Evolutionary conservation across 2,329 filamentous ascomycete species (phyloP).

Genomic region (Aureobasidium sp.): DNA sequence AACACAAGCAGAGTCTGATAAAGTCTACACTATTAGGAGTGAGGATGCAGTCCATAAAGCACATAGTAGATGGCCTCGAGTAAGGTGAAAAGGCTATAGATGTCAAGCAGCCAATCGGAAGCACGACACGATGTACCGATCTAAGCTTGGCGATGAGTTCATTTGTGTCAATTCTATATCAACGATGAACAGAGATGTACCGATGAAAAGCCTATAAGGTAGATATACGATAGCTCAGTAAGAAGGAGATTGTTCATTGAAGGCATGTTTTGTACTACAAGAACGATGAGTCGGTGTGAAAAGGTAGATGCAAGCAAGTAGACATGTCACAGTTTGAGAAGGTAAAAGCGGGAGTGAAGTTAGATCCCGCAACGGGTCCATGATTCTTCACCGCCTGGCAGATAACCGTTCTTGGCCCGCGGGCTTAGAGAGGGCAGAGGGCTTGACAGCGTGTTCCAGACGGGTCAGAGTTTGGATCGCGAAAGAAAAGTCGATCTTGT

Average conservation of each 20-base stretch:
- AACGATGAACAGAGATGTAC: not conserved
- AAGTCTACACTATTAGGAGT: too few species aligned
- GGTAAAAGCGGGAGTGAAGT: slow-evolving; percentile 1
- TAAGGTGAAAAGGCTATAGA: not conserved
- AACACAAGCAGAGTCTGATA: too few species aligned
- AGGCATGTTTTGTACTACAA: not conserved
- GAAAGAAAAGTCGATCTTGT: slow-evolving; percentile 3
- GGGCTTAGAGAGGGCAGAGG: not conserved
- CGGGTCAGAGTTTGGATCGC: slow-evolving; percentile 10
- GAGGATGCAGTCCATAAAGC: too few species aligned
- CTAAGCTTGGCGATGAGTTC: not conserved
- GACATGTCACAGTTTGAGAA: slow-evolving; percentile 2
- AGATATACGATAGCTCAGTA: not conserved
- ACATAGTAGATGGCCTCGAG: not conserved
- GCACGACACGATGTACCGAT: not conserved
- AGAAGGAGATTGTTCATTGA: not conserved
- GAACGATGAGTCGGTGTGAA: not conserved
- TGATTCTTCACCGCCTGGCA: slow-evolving; percentile 9
- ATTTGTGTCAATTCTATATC: not conserved
- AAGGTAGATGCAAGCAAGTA: not conserved
- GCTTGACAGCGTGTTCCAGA: slow-evolving; percentile 4
- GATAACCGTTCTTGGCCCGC: not conserved
- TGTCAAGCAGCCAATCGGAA: not conserved
- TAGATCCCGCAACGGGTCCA: not conserved
- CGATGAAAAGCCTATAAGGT: not conserved